A percentile compares a stretch with the other conserved stretches of the same genome.
These are phyloP conservation scores for Yamadazyma diospyri DNA, from an alignment of 1,139 yeast genomes.

Conservation along the genomic window DNA sequence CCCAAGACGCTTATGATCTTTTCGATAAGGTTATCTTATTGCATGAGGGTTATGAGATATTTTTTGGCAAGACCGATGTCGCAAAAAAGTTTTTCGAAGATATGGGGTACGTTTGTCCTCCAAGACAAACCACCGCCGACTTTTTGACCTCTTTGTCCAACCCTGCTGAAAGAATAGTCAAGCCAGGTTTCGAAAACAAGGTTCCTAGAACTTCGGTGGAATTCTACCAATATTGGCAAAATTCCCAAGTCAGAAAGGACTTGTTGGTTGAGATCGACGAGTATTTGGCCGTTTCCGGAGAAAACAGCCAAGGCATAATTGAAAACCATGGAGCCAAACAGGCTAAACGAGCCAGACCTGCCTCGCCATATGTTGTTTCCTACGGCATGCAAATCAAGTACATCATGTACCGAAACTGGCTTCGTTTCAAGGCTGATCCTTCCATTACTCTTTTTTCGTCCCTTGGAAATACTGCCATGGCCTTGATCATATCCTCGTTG, in stretches of 20 bases:
- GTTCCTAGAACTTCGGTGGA: constrained; percentile 72
- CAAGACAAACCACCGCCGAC: constrained; percentile 79
- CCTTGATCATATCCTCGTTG: constrained; percentile 68
- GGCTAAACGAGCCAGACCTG: constrained; percentile 47
- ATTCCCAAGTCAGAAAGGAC: constrained; percentile 48
- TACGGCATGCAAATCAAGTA: constrained; percentile 63
- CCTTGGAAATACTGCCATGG: constrained; percentile 67
- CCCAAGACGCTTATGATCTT: constrained; percentile 56
- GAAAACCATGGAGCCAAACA: constrained; percentile 58
- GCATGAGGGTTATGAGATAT: constrained; percentile 76
- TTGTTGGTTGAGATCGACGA: constrained; percentile 31
- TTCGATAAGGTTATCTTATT: constrained; percentile 72
- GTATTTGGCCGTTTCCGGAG: constrained; percentile 20
- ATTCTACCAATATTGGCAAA: constrained; percentile 62
- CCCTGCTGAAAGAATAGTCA: constrained; percentile 43
- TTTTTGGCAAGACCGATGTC: constrained; percentile 55
- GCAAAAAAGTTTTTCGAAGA: constrained; percentile 41
- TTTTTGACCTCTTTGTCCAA: constrained; percentile 58
- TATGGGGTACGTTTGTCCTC: constrained; percentile 58
- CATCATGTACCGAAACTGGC: constrained; percentile 56
- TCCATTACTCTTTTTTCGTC: constrained; percentile 59
- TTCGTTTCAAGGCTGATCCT: constrained; percentile 64
- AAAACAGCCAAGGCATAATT: constrained; percentile 13
- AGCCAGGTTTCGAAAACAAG: constrained; percentile 48
- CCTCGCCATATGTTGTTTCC: constrained; percentile 65